phyloP scores from a whole-genome alignment of 345 rosid species.

The Gossypium australe region DNA sequence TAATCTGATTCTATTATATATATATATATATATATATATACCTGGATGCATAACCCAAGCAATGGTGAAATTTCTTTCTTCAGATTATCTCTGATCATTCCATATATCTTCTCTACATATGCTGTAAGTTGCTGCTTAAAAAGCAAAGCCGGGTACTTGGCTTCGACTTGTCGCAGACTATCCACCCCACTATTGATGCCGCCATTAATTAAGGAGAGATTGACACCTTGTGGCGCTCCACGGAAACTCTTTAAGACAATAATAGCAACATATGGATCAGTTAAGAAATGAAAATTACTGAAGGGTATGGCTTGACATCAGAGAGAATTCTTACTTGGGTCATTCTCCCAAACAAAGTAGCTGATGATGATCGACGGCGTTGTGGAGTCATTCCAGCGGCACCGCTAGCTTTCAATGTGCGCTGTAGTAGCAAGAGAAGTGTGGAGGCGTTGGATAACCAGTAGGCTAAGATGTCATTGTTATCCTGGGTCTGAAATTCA shows the following conservation, averaged over 20 bases:
- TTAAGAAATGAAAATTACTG: constrained; percentile 7
- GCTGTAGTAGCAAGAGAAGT: constrained; percentile 83
- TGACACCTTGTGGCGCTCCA: constrained; percentile 83
- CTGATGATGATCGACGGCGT: constrained; percentile 89
- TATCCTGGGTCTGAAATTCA: constrained; percentile 69
- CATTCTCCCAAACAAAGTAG: constrained; percentile 90
- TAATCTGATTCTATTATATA: neutral
- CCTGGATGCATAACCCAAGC: constrained; percentile 97
- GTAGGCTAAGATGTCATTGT: constrained; percentile 75
- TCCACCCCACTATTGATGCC: constrained; percentile 55
- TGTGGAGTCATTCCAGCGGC: constrained; percentile 98
- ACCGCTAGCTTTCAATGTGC: constrained; percentile 88
- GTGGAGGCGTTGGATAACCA: constrained; percentile 97
- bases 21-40: constrained; percentile 9
- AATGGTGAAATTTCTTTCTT: constrained; percentile 95
- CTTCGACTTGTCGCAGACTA: constrained; percentile 81
- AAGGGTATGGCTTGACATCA: constrained; percentile 1
- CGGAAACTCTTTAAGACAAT: constrained; percentile 65
- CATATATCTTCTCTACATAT: constrained; percentile 92
- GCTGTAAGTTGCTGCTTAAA: constrained; percentile 98
- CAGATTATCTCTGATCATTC: constrained; percentile 93
- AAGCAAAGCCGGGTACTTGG: constrained; percentile 93
- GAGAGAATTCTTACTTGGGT: constrained; percentile 49
- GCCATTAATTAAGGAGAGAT: constrained; percentile 60
- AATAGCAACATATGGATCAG: constrained; percentile 11